Conservation (phyloP, 2,329 filamentous ascomycete genomes). For the Immersiporthe knoxdaviesiana region DNA sequence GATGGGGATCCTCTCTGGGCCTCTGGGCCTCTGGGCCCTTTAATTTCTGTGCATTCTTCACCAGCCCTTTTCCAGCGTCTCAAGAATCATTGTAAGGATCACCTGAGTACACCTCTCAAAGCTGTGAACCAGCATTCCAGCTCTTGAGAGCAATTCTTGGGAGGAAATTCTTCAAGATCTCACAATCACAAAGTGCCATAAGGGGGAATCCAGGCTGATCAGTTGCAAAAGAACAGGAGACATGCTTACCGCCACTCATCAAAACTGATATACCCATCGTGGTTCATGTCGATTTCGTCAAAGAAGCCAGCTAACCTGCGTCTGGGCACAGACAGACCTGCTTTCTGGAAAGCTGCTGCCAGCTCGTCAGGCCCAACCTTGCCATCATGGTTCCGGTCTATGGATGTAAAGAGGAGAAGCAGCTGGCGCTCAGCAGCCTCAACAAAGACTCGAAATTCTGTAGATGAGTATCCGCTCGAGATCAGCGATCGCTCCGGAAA, state of each 20-base stretch:
- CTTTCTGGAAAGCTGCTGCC: conserved; percentile 73
- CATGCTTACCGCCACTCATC: conserved; percentile 92
- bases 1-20: too few species aligned
- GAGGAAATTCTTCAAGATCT: not conserved
- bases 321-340: conserved; percentile 77
- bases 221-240: conserved; percentile 27
- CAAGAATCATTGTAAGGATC: not conserved
- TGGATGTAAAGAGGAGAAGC: conserved; percentile 77
- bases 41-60: not conserved
- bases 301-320: conserved; percentile 86
- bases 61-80: not conserved
- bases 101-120: not conserved
- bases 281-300: conserved; percentile 83
- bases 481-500: conserved; percentile 14
- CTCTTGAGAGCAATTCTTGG: not conserved
- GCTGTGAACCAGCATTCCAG: not conserved
- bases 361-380: conserved; percentile 87
- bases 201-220: conserved; percentile 5
- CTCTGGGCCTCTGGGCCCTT: too few species aligned
- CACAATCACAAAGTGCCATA: not conserved
- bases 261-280: conserved; percentile 86
- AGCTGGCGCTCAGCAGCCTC: conserved; percentile 85
- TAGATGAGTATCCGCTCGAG: conserved; percentile 20
- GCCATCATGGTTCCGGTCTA: conserved; percentile 85
- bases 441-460: conserved; percentile 90